Base-by-base conservation (phyloP, 83 land plant species). In the Picea engelmannii region DNA sequence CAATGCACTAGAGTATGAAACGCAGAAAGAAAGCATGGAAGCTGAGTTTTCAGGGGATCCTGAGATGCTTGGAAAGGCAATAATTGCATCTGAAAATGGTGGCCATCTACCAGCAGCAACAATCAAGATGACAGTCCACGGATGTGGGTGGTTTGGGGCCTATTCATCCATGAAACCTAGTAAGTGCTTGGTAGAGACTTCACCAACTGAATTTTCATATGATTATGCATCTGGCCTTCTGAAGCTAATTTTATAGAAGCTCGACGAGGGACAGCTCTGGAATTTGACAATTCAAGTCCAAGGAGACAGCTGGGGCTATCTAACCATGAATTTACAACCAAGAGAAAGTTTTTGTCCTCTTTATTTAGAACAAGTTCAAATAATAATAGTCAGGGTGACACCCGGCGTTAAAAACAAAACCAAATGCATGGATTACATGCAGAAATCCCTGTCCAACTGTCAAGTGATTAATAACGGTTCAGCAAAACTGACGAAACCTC, bases 111-210 rank as follows among this genome's bases (percentile, higher is more conserved):
- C 86, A 60, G 85, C 84, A 40, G 88, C 63, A 2, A 81, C 38
- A 4, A 89, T 93, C 55, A 40, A 78, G 44, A 84, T 94, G 89
- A 89, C 83, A 66, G 91, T 93, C 21, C 92, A 84, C 84, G 97
- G 97, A 18, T 90, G 93, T 81, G 99, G 97, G 11, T 81, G 73
- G 62, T 88, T 96, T 85, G 98, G 98, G 35, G 92, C 83, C 11
- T 96, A 89, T 55, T 90, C 93, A 5, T 94, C 95, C 17, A 80
- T 76, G 0, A 88, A 85, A 81, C 96, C 96, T 10, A 84, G 84
- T 71, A 85, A 78, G 75, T 91, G 92, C 73, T 67, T 38, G 23
- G 83, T 91, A 31, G 90, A 77, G 5, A 64, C 82, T 0, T 25
- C 38, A 21, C 73, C 9, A 6, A 84, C 90, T 18, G 88, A 84